These are phyloP conservation scores for Metschnikowia amazonensis DNA, from an alignment of 805 yeast species.

Conservation along the genomic window DNA sequence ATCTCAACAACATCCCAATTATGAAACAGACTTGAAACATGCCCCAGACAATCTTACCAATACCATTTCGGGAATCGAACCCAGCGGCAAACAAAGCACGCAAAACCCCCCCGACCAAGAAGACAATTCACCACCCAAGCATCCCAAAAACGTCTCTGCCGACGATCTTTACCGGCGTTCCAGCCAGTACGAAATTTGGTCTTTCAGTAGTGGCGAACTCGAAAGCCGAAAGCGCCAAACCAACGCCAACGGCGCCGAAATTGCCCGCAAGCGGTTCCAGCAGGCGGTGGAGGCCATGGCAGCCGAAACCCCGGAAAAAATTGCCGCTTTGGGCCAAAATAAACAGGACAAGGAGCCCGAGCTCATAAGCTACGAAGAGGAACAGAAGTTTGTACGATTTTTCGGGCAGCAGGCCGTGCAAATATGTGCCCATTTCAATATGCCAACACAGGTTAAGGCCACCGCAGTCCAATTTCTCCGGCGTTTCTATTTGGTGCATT, in stretches of 20 bases:
- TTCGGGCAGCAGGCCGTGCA: constrained; percentile 70
- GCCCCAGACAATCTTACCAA: neutral
- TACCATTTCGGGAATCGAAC: neutral
- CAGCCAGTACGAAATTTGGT: constrained; percentile 83
- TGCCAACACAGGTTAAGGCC: constrained; percentile 86
- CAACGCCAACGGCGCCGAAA: constrained; percentile 50
- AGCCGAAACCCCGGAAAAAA: constrained; percentile 26
- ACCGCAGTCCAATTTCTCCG: constrained; percentile 82
- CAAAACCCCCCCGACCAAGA: neutral
- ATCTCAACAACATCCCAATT: neutral
- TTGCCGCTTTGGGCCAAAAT: constrained; percentile 26
- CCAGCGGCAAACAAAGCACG: neutral
- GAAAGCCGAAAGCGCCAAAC: constrained; percentile 43
- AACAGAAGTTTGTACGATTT: constrained; percentile 58
- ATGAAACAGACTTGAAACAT: neutral
- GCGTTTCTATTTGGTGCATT: constrained; percentile 72
- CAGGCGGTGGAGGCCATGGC: constrained; percentile 19
- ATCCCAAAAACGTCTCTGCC: constrained; percentile 44
- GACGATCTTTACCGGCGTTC: constrained; percentile 89
- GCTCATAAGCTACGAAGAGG: constrained; percentile 65
- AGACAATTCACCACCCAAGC: neutral
- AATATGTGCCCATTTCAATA: constrained; percentile 65
- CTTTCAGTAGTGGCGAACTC: constrained; percentile 63
- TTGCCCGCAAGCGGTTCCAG: constrained; percentile 32
- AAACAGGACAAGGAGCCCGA: constrained; percentile 33